A percentile compares a stretch with the other conserved stretches of the same genome.
These are phyloP conservation scores for Irpex sp. DNA, from an alignment of 1,284 basidiomycete genomes.

Conservation along the genomic window DNA sequence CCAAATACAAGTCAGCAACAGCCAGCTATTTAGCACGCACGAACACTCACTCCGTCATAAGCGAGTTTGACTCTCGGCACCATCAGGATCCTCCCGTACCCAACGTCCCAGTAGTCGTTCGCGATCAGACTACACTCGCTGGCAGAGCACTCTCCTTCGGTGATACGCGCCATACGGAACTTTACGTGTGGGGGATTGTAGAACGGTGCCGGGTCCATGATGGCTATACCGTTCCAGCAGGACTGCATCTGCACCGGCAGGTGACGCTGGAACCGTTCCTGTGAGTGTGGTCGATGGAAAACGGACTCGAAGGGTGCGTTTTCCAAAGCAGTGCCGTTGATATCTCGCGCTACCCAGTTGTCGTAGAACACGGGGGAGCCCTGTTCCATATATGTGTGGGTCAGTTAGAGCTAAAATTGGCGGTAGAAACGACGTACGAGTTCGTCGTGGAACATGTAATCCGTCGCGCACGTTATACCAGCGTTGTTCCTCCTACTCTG, in stretches of 20 bases:
- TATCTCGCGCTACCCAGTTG: slow-evolving; percentile 96
- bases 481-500: slow-evolving; percentile 89
- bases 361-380: slow-evolving; percentile 92
- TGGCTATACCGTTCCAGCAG: slow-evolving; percentile 95
- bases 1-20: neutral
- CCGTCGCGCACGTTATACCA: slow-evolving; percentile 93
- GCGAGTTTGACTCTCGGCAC: slow-evolving; percentile 93
- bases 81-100: slow-evolving; percentile 95
- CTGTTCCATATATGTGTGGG: slow-evolving; percentile 23
- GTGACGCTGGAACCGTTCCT: slow-evolving; percentile 82
- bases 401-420: slow-evolving; percentile 1
- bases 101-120: slow-evolving; percentile 92
- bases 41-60: slow-evolving; percentile 73
- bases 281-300: slow-evolving; percentile 79
- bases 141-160: slow-evolving; percentile 87
- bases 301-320: slow-evolving; percentile 93
- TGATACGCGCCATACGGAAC: slow-evolving; percentile 88
- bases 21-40: neutral
- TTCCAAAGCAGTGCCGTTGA: slow-evolving; percentile 95
- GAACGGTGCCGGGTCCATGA: slow-evolving; percentile 91
- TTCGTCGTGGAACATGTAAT: slow-evolving; percentile 97
- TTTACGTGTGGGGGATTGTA: slow-evolving; percentile 85
- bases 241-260: slow-evolving; percentile 93
- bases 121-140: slow-evolving; percentile 93
- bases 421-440: slow-evolving; percentile 48